Percentiles rank a stretch among this genome's conserved stretches.
Conservation (phyloP, 2,329 filamentous ascomycete species). For the Zopfia rhizophila region DNA sequence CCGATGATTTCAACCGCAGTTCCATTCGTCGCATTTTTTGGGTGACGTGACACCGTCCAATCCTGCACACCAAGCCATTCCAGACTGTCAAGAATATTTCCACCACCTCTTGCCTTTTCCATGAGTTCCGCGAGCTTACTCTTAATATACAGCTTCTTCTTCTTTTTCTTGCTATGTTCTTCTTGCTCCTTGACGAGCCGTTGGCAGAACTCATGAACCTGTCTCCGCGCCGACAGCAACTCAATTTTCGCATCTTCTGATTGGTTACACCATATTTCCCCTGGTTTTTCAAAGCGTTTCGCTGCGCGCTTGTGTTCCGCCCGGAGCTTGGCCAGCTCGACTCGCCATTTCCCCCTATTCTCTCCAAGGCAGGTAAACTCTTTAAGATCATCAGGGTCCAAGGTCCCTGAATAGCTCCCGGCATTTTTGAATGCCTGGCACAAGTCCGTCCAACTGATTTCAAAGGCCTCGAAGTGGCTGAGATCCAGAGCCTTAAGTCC, state of each 20-base stretch:
- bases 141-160: too few species aligned
- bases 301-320: background rate
- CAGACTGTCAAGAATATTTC: slow-evolving; percentile 8
- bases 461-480: slow-evolving; percentile 21
- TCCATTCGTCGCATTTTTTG: background rate
- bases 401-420: too few species aligned
- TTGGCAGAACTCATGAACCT: too few species aligned
- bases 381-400: background rate
- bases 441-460: background rate
- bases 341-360: background rate
- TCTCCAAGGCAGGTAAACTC: background rate
- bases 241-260: too few species aligned
- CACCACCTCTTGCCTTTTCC: background rate
- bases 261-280: too few species aligned
- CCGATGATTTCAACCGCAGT: background rate
- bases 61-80: slow-evolving; percentile 34
- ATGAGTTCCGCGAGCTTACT: background rate
- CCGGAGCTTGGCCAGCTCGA: background rate
- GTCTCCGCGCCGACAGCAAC: too few species aligned
- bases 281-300: background rate
- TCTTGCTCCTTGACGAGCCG: too few species aligned
- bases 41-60: slow-evolving; percentile 12
- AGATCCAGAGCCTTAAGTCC: slow-evolving; percentile 32
- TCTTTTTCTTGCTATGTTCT: background rate
- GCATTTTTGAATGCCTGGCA: too few species aligned